phyloP scores from a whole-genome alignment of 2,329 filamentous ascomycete species.

The Colletotrichum costaricense region DNA sequence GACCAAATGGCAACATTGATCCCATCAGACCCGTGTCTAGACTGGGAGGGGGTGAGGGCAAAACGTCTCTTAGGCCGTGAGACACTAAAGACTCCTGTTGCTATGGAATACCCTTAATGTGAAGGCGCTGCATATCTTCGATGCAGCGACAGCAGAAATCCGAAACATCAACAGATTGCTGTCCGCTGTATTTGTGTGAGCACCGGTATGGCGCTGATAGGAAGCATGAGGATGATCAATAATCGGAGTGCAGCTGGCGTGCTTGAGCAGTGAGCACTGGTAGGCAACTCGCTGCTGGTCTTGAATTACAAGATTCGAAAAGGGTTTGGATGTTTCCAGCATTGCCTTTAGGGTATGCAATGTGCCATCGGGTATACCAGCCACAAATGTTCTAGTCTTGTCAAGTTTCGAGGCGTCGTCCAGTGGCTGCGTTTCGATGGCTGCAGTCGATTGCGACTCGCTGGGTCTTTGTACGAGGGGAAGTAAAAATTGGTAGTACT shows the following conservation, averaged over 20 bases:
- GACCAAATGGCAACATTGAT: not conserved
- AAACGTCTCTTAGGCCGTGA: not conserved
- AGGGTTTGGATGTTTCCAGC: not conserved
- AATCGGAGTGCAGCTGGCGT: not conserved
- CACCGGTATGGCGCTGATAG: too few species aligned
- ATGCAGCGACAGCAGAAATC: not conserved
- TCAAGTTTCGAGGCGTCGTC: constrained; percentile 15
- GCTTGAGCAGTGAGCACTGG: not conserved
- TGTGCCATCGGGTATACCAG: constrained; percentile 2
- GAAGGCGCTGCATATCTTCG: not conserved
- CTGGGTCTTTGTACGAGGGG: not conserved
- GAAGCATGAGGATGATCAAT: not conserved
- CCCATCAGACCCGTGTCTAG: not conserved
- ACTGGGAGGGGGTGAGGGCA: not conserved
- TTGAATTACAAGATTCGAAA: not conserved
- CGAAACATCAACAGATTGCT: not conserved
- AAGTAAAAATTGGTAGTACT: not conserved
- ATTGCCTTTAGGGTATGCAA: not conserved
- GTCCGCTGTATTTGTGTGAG: not conserved
- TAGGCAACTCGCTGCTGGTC: not conserved
- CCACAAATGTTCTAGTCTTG: not conserved
- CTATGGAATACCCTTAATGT: too few species aligned
- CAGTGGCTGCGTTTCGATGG: constrained; percentile 4
- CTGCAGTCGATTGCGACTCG: not conserved
- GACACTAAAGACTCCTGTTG: not conserved